These are phyloP conservation scores for Fonsecaea pedrosoi DNA, from an alignment of 2,329 filamentous ascomycete genomes.

Conservation along the genomic window DNA sequence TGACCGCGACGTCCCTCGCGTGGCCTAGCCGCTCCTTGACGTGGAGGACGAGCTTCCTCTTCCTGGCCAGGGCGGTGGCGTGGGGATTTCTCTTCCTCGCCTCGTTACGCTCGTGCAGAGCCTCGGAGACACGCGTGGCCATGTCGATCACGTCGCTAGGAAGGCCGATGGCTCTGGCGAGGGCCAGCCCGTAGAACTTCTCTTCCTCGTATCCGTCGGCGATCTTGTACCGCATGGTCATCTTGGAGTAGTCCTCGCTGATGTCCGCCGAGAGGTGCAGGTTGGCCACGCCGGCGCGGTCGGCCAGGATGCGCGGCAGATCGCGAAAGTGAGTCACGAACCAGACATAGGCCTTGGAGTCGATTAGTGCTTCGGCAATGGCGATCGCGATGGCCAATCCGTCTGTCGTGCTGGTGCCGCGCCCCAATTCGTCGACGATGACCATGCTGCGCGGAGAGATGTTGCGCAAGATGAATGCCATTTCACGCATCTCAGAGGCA, in stretches of 20 bases:
- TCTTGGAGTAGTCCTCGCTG: slow-evolving; percentile 52
- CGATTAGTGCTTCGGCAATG: slow-evolving; percentile 84
- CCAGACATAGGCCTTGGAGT: slow-evolving; percentile 80
- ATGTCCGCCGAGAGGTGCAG: slow-evolving; percentile 79
- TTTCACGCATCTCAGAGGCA: slow-evolving; percentile 92
- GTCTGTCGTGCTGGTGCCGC: slow-evolving; percentile 87
- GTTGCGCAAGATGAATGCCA: slow-evolving; percentile 88
- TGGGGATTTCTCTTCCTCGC: slow-evolving; percentile 65
- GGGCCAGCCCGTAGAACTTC: slow-evolving; percentile 80
- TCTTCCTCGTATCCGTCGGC: slow-evolving; percentile 73
- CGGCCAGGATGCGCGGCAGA: slow-evolving; percentile 74
- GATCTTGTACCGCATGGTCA: slow-evolving; percentile 90
- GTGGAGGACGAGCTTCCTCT: slow-evolving; percentile 74
- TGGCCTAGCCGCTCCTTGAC: slow-evolving; percentile 76
- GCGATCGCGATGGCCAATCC: slow-evolving; percentile 88
- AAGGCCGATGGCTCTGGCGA: slow-evolving; percentile 77
- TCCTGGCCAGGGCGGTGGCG: slow-evolving; percentile 64
- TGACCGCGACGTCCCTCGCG: slow-evolving; percentile 52
- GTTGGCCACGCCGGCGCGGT: slow-evolving; percentile 79
- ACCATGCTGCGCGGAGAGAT: slow-evolving; percentile 77
- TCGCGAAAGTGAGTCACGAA: slow-evolving; percentile 94
- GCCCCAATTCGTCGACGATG: slow-evolving; percentile 89
- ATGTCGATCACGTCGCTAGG: slow-evolving; percentile 70
- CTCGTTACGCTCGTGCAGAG: slow-evolving; percentile 65
- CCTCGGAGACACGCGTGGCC: slow-evolving; percentile 70